These are phyloP conservation scores for Seiridium unicorne DNA, from an alignment of 2,329 filamentous ascomycete genomes.

Conservation along the genomic window DNA sequence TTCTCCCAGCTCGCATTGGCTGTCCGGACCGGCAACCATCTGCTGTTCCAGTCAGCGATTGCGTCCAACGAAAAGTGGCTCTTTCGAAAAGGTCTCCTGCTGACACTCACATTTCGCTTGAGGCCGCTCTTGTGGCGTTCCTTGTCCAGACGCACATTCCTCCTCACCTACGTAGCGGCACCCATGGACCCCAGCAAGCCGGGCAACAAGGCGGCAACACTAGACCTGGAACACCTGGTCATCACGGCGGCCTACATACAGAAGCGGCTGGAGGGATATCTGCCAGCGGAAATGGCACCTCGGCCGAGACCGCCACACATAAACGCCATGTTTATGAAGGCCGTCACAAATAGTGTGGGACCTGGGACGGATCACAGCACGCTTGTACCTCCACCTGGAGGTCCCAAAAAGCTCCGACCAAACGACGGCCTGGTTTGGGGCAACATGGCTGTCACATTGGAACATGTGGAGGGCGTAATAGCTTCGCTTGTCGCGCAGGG, in stretches of 20 bases:
- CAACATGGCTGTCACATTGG: conserved; percentile 55
- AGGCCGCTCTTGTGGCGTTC: conserved; percentile 84
- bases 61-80: conserved; percentile 69
- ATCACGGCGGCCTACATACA: conserved; percentile 65
- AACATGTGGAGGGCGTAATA: conserved; percentile 75
- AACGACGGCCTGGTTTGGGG: conserved; percentile 64
- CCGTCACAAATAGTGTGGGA: conserved; percentile 45
- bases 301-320: conserved; percentile 39
- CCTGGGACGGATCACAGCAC: conserved; percentile 28
- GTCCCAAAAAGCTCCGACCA: conserved; percentile 47
- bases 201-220: conserved; percentile 66
- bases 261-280: conserved; percentile 57
- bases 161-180: conserved; percentile 65
- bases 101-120: conserved; percentile 73
- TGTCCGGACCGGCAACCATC: conserved; percentile 72
- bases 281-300: conserved; percentile 33
- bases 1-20: conserved; percentile 74
- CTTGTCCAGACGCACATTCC: conserved; percentile 73
- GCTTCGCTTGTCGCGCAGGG: conserved; percentile 77
- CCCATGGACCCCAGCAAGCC: conserved; percentile 50
- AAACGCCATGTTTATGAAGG: conserved; percentile 50
- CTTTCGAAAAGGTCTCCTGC: conserved; percentile 69
- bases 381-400: conserved; percentile 47
- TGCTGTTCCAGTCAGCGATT: conserved; percentile 69
- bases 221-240: conserved; percentile 70